These are phyloP conservation scores for Zostera marina DNA, from an alignment of 116 monocot species.

Conservation along the genomic window DNA sequence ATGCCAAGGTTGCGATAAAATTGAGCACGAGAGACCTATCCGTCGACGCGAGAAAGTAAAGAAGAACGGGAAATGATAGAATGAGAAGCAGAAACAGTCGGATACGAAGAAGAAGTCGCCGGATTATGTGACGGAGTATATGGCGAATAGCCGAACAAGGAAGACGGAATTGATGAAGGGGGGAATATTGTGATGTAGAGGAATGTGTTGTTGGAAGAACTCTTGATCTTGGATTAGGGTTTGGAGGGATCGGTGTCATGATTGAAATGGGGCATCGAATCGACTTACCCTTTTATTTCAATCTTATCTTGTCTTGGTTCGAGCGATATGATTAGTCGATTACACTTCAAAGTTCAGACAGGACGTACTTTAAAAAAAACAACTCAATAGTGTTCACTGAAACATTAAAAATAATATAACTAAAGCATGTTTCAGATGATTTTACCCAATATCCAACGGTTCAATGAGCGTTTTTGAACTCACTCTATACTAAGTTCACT, in stretches of 20 bases:
- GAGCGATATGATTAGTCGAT: no score
- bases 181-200: not conserved
- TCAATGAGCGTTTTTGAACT: no score
- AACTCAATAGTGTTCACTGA: no score
- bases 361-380: no score
- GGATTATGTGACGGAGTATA: not conserved
- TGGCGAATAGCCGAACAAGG: conserved; percentile 1
- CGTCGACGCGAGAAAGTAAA: not conserved
- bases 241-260: not conserved
- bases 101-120: not conserved
- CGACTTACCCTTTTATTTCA: no score
- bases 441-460: no score
- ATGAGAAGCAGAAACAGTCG: not conserved
- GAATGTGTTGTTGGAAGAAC: not conserved
- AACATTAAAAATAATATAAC: no score
- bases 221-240: not conserved
- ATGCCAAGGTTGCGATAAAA: not conserved
- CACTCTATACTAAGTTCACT: no score
- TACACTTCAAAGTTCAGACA: no score
- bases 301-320: no score
- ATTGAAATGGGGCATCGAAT: not conserved
- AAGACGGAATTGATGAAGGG: not conserved
- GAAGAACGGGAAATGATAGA: not conserved
- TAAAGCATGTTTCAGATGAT: no score
- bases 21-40: not conserved